Evolutionary conservation across 2,329 filamentous ascomycete species (phyloP), one percentile per base, ranked within the genome.

Genomic region (Diaporthe citriasiana): DNA sequence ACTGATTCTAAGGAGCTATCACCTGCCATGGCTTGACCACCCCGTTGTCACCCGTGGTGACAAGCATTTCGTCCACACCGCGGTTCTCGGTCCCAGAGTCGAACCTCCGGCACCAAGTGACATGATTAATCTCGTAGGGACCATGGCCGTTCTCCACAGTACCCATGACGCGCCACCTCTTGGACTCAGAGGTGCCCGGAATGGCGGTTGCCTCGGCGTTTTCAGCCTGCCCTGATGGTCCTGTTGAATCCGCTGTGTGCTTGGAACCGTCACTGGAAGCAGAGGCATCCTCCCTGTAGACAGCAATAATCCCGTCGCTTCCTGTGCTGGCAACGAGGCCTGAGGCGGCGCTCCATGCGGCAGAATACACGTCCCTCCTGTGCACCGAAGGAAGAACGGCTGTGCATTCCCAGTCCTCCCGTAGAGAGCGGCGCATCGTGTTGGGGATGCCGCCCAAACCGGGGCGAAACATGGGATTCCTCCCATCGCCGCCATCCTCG

Each of bases 31-130:
- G 91, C 79, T 93, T 93, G 38, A 98, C 93, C 70, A 93, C 87
- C 0, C 97, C 97, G 83, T 98, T 95, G 81, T 99, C 97, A 0
- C 96, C 97, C 0, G 95, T 98, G 22, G 93, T 97, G 27, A 98
- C 86, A 60, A 99, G 86, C 81, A 98, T 93, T 84, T 98, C 96
- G 79, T 98, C 94, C 33, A 86, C 82, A 4, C 87, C 87, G 71
- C 83, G 87, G 76, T 84, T 87, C 80, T 88, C 88, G 1, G 84
- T 83, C 0, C 85, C 92, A 66, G 87, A 87, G 81, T 98, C 95
- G 73, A 91, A 93, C 73, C 95, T 88, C 78, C 89, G 90, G 77
- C 95, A 95, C 97, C 97, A 99, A 2, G 90, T 91, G 65, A 97
- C 89, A 82, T 98, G 95, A 80, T 99, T 99, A 76, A 98, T 89